Percentiles rank a stretch among this genome's conserved stretches.
phyloP scores from a whole-genome alignment of 176 grass and related monocot genomes.

The Lolium multiflorum region DNA sequence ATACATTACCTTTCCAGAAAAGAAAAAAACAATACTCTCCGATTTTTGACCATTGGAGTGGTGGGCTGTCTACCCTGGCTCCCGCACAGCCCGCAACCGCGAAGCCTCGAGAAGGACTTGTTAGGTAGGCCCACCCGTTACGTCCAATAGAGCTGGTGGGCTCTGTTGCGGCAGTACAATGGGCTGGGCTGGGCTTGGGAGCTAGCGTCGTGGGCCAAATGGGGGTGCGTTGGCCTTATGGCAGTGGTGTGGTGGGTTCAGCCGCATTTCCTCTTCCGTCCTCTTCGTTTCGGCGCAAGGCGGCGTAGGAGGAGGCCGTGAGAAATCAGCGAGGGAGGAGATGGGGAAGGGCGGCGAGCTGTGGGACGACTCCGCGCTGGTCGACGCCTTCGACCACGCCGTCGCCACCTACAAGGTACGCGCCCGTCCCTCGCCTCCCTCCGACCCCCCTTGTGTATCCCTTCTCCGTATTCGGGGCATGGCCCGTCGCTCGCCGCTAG shows the following conservation, averaged over 20 bases:
- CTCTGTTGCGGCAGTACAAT: background rate
- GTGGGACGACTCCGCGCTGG: slow-evolving; percentile 83
- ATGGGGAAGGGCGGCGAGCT: slow-evolving; percentile 82
- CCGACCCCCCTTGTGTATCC: background rate
- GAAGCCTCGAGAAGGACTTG: background rate
- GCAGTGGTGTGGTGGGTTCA: background rate
- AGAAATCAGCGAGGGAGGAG: background rate
- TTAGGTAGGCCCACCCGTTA: background rate
- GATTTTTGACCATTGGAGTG: background rate
- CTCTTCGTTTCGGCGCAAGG: background rate
- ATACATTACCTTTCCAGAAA: background rate
- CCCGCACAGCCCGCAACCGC: background rate
- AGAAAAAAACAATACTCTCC: too few relatives aligned
- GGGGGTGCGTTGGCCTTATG: background rate
- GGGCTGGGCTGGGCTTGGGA: background rate
- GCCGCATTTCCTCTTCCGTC: background rate
- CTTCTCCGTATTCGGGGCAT: background rate
- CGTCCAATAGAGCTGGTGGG: background rate
- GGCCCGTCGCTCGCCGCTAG: background rate
- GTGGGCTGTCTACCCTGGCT: background rate
- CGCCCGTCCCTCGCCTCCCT: background rate
- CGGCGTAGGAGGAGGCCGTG: background rate
- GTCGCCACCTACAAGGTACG: slow-evolving; percentile 69
- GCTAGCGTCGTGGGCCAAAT: background rate
- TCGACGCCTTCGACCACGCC: slow-evolving; percentile 79